Base-by-base conservation (phyloP, 208 protist species). In the Lotmaria passim region DNA sequence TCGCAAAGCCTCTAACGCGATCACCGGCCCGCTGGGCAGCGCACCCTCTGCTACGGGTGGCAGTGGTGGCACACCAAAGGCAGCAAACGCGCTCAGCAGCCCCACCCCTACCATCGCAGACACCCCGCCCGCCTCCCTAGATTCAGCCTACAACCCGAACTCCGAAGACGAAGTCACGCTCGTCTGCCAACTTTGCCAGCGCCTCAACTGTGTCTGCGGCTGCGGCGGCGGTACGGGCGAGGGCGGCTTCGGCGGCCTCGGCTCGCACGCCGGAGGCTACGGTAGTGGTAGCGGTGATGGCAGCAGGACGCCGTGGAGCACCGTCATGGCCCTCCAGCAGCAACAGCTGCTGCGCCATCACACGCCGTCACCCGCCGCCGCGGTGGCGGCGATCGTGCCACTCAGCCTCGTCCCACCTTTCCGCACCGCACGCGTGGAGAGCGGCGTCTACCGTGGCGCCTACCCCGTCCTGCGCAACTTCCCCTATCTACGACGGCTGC, bases 391-490 rank as follows among this genome's bases (percentile, higher is more conserved):
- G 34, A 23, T 73, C 6, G 73, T 82, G 5, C 75, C 82, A 24
- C 69, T 91, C 3, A 75, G 79, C 48, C 71, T 92, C 30, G 81
- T 94, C 10, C 91, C 91, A 17, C 91, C 91, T 7, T 79, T 90
- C 19, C 86, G 91, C 30, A 93, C 87, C 41, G 83, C 82, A 2
- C 38, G 63, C n/a, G 91, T 96, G 36, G 88, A 96, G 73, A 72
- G 80, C 14, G 89, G 87, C 11, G 69, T 96, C 48, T 94, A 86
- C 73, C 84, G 91, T 28, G 89, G 91, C 23, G 91, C 81, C n/a
- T 94, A 96, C 74, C 91, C 91, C 23, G 81, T 83, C 6, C 74
- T 96, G 31, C 87, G 89, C 23, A 94, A 96, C 67, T 94, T 93
- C 34, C 76, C 81, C 0, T 93, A 91, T 60, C 61, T 96, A 8